Percentiles rank a stretch among this genome's conserved stretches.
Conservation (phyloP, 2,329 filamentous ascomycete species). For the Raffaelea arxii region DNA sequence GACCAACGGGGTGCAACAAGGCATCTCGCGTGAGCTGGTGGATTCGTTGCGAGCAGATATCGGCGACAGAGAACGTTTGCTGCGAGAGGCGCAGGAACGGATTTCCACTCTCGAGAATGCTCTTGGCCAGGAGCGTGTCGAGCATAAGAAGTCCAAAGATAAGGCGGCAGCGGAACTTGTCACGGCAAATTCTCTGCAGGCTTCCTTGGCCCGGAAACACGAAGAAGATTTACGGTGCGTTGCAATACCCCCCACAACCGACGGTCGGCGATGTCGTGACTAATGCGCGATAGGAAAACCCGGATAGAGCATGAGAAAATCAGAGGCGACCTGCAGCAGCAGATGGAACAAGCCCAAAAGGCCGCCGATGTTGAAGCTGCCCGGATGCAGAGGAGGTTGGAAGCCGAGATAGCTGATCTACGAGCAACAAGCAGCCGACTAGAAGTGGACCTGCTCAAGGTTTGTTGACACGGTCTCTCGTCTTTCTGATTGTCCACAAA, state of each 20-base stretch:
- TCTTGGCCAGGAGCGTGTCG: conserved; percentile 62
- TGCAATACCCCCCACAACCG: neutral
- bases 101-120: conserved; percentile 38
- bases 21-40: conserved; percentile 86
- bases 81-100: conserved; percentile 38
- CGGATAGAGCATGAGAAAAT: conserved; percentile 16
- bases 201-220: conserved; percentile 49
- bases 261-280: no score
- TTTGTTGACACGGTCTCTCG: conserved; percentile 15
- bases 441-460: conserved; percentile 54
- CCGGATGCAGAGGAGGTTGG: conserved; percentile 36
- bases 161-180: conserved; percentile 41
- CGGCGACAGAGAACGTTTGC: conserved; percentile 53
- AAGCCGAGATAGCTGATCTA: conserved; percentile 55
- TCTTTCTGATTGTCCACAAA: neutral
- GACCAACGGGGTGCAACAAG: conserved; percentile 71
- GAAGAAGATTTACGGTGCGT: conserved; percentile 45
- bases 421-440: conserved; percentile 50
- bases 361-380: conserved; percentile 38
- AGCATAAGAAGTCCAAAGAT: conserved; percentile 59
- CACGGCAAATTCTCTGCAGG: conserved; percentile 23
- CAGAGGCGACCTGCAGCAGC: conserved; percentile 8
- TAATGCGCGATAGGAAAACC: conserved; percentile 7
- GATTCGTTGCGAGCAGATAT: conserved; percentile 73
- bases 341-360: conserved; percentile 33